These are phyloP conservation scores for Suzukiozyma palmioleophila DNA, from an alignment of 1,139 yeast species.

Conservation along the genomic window DNA sequence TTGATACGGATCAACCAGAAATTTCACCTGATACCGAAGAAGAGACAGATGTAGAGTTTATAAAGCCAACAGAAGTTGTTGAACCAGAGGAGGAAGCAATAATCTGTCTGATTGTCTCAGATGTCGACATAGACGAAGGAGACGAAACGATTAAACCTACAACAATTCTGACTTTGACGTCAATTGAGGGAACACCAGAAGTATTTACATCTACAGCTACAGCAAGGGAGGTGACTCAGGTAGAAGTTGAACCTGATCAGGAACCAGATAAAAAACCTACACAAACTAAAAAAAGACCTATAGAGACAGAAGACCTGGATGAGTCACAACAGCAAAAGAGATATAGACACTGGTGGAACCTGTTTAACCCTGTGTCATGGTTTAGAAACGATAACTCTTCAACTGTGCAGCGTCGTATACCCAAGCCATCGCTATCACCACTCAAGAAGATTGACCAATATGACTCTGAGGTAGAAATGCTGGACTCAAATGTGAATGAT, in stretches of 20 bases:
- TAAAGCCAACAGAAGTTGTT: constrained; percentile 3
- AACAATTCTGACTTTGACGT: not conserved
- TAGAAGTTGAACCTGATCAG: not conserved
- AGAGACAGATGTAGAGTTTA: not conserved
- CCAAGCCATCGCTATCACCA: not conserved
- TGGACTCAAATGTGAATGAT: too few species aligned
- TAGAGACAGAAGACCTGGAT: not conserved
- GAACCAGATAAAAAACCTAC: not conserved
- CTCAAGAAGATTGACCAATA: not conserved
- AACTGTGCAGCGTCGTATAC: not conserved
- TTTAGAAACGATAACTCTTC: not conserved
- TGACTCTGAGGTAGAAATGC: not conserved
- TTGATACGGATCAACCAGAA: not conserved
- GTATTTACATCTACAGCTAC: not conserved
- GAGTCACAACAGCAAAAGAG: not conserved
- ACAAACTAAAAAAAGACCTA: not conserved
- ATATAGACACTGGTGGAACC: not conserved
- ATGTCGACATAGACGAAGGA: constrained; percentile 2
- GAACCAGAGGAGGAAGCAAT: constrained; percentile 5
- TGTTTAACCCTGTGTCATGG: not conserved
- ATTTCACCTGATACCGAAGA: not conserved
- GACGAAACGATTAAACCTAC: constrained; percentile 4
- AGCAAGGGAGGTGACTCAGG: too few species aligned
- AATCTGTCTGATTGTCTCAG: not conserved
- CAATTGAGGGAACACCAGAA: constrained; percentile 1